Evolutionary conservation across 176 grass and related monocot species (phyloP).

Genomic region (Zoysia japonica): DNA sequence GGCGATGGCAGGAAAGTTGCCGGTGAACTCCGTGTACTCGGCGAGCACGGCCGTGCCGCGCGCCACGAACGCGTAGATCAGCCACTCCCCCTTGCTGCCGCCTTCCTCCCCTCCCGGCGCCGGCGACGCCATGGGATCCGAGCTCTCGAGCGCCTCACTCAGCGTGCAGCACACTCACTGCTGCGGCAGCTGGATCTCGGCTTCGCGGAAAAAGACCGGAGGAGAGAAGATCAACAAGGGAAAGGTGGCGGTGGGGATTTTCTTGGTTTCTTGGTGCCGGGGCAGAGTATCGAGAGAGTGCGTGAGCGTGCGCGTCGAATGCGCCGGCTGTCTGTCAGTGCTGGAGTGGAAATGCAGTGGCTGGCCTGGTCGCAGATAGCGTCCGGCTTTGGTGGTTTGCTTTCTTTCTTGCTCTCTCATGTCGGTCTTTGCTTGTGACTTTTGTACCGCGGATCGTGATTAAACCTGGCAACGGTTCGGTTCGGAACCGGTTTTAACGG

Average conservation of each 20-base stretch:
- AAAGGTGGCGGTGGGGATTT: conserved; percentile 12
- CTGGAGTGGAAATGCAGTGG: conserved; percentile 27
- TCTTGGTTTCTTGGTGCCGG: conserved; percentile 32
- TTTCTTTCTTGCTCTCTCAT: background rate
- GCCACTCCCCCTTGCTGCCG: conserved; percentile 58
- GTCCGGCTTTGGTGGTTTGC: conserved; percentile 8
- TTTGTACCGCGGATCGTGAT: background rate
- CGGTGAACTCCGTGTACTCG: conserved; percentile 96
- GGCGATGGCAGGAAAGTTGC: conserved; percentile 86
- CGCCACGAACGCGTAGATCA: conserved; percentile 94
- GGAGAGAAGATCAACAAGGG: conserved; percentile 6
- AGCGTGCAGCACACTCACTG: background rate
- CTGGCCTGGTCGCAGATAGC: background rate
- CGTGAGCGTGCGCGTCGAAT: conserved; percentile 13
- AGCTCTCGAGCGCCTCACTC: background rate
- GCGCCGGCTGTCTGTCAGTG: background rate
- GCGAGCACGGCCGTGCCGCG: conserved; percentile 83
- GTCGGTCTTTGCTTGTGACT: background rate
- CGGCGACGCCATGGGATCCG: conserved; percentile 39
- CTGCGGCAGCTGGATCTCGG: conserved; percentile 18
- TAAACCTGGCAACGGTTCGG: too few relatives aligned
- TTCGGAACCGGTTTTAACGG: too few relatives aligned
- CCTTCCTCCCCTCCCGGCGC: conserved; percentile 20
- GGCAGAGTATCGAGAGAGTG: conserved; percentile 28
- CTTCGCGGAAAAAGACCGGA: conserved; percentile 16